A percentile compares a stretch with the other conserved stretches of the same genome.
These are phyloP conservation scores for Yamadazyma jaroonii DNA, from an alignment of 1,139 yeast genomes.

Conservation along the genomic window DNA sequence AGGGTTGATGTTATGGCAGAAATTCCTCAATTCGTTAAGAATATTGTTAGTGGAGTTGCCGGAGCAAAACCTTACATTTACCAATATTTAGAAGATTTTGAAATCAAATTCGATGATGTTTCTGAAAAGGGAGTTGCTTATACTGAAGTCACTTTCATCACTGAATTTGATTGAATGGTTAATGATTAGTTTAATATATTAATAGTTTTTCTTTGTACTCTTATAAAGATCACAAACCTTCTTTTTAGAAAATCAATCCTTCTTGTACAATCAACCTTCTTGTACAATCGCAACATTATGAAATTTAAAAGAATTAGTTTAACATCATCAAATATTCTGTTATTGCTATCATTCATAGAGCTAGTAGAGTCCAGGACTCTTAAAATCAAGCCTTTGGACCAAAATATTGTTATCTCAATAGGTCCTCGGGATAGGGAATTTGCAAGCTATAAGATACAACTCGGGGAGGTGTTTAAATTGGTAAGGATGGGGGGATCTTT, in stretches of 20 bases:
- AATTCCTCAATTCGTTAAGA: slow-evolving; percentile 90
- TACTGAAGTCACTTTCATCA: slow-evolving; percentile 80
- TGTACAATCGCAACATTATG: no score
- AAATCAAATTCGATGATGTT: slow-evolving; percentile 31
- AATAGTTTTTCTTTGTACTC: no score
- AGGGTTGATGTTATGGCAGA: slow-evolving; percentile 98
- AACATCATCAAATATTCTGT: background rate
- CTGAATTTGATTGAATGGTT: slow-evolving; percentile 25
- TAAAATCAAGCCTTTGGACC: background rate
- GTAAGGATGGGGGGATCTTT: slow-evolving; percentile 8
- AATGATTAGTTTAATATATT: background rate
- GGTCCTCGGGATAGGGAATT: slow-evolving; percentile 1
- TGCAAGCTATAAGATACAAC: slow-evolving; percentile 3
- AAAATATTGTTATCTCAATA: background rate
- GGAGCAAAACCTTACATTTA: slow-evolving; percentile 95
- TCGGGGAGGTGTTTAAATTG: slow-evolving; percentile 5
- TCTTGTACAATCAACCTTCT: no score
- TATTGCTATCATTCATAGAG: background rate
- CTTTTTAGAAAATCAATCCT: no score
- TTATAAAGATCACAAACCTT: no score
- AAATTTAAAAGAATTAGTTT: background rate
- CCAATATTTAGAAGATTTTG: slow-evolving; percentile 70
- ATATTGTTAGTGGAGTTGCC: slow-evolving; percentile 89
- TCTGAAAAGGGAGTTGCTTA: slow-evolving; percentile 68
- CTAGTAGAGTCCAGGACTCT: slow-evolving; percentile 1